Percentiles rank a stretch among this genome's conserved stretches.
Evolutionary conservation across 2,329 filamentous ascomycete genomes (phyloP).

Genomic region (Aplosporella prunicola): DNA sequence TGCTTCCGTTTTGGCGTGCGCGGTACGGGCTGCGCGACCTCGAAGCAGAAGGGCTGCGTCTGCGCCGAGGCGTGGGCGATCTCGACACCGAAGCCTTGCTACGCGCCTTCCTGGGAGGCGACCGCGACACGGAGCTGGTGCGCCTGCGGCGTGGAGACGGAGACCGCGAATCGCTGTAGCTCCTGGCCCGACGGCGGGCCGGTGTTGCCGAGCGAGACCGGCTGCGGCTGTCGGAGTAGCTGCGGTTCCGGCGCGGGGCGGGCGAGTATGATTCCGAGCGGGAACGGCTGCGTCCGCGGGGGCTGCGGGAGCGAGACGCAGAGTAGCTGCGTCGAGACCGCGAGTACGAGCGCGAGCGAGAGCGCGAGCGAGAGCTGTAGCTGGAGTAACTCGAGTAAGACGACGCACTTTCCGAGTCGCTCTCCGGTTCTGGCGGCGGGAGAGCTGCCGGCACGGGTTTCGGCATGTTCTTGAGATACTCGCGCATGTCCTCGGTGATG

Average conservation of each 20-base stretch:
- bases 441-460: constrained; percentile 62
- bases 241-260: constrained; percentile 8
- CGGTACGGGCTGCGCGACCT: constrained; percentile 8
- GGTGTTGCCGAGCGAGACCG: constrained; percentile 15
- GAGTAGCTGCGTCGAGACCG: constrained; percentile 11
- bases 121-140: constrained; percentile 13
- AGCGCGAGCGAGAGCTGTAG: constrained; percentile 13
- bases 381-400: constrained; percentile 22
- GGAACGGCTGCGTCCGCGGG: constrained; percentile 6
- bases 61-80: constrained; percentile 10
- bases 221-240: constrained; percentile 13
- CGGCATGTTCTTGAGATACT: constrained; percentile 79
- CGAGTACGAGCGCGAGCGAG: constrained; percentile 14
- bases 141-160: constrained; percentile 15
- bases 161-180: constrained; percentile 13
- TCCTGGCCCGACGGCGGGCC: constrained; percentile 5
- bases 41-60: constrained; percentile 8
- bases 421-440: constrained; percentile 26
- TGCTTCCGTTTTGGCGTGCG: constrained; percentile 5
- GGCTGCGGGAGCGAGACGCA: constrained; percentile 4
- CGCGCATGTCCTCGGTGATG: constrained; percentile 90
- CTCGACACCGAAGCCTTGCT: constrained; percentile 8
- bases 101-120: constrained; percentile 5
- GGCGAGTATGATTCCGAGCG: constrained; percentile 10
- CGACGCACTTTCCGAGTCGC: constrained; percentile 25